Evolutionary conservation across 352 stramenopile genomes (phyloP).

Genomic region (Phytophthora aleatoria): DNA sequence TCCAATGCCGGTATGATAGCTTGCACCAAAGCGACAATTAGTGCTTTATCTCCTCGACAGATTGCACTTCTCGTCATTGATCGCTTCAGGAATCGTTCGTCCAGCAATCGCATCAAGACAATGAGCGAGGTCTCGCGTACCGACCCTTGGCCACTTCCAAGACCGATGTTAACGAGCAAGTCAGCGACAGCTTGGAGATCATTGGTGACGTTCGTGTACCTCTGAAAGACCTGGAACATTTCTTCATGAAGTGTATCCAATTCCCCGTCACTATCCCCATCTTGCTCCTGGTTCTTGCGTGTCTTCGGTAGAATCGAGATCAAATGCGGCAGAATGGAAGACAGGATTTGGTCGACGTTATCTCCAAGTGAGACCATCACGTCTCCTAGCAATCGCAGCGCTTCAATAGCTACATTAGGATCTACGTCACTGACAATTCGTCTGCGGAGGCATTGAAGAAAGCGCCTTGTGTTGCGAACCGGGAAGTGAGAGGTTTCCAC

Average conservation of each 20-base stretch:
- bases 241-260: constrained; percentile 47
- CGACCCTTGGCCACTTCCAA: constrained; percentile 41
- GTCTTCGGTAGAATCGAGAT: constrained; percentile 44
- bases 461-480: constrained; percentile 72
- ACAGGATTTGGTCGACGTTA: constrained; percentile 69
- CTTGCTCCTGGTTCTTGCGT: constrained; percentile 16
- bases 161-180: constrained; percentile 65
- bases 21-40: constrained; percentile 65
- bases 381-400: constrained; percentile 63
- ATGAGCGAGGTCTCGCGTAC: constrained; percentile 61
- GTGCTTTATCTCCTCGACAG: constrained; percentile 47
- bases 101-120: constrained; percentile 53
- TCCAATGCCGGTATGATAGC: constrained; percentile 64
- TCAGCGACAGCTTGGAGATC: constrained; percentile 62
- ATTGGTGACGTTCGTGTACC: constrained; percentile 62
- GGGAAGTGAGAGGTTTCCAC: constrained; percentile 69
- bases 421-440: constrained; percentile 49
- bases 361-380: constrained; percentile 68
- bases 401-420: constrained; percentile 50
- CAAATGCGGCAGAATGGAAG: constrained; percentile 74
- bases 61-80: constrained; percentile 24
- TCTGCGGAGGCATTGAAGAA: constrained; percentile 71
- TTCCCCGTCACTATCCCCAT: constrained; percentile 19
- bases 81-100: constrained; percentile 54
- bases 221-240: constrained; percentile 68